Evolutionary conservation across 257 asterid species (phyloP).

Genomic region (Orobanche coerulescens): DNA sequence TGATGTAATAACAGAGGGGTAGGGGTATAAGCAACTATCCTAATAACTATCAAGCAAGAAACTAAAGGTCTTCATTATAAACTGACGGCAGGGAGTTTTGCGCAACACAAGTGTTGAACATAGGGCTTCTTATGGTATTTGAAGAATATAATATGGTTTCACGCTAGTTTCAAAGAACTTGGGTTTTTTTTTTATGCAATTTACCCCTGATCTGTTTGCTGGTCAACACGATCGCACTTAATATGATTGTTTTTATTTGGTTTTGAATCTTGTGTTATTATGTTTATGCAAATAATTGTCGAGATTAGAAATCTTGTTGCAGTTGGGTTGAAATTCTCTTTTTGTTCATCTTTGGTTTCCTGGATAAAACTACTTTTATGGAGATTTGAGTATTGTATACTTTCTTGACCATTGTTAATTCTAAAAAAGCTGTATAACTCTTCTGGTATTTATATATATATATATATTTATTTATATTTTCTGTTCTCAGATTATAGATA

Average conservation of each 20-base stretch:
- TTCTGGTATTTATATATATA: constrained; percentile 15
- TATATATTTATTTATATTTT: constrained; percentile 7
- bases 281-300: not conserved
- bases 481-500: constrained; percentile 38
- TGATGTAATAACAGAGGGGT: no score
- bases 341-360: not conserved
- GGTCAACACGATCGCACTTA: not conserved
- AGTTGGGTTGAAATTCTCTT: constrained; percentile 2
- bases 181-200: no score
- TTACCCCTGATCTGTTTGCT: no score
- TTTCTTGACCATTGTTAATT: not conserved
- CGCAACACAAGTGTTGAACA: no score
- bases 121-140: no score
- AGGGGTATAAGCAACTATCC: no score
- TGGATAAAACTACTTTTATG: not conserved
- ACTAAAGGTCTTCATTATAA: no score
- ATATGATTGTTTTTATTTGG: not conserved
- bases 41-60: no score
- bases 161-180: no score
- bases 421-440: constrained; percentile 7
- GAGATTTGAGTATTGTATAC: not conserved
- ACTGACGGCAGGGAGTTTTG: no score
- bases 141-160: no score
- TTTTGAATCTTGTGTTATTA: not conserved
- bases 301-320: not conserved